Evolutionary conservation across 2,329 filamentous ascomycete species (phyloP).

Genomic region (Penicillium olsonii): DNA sequence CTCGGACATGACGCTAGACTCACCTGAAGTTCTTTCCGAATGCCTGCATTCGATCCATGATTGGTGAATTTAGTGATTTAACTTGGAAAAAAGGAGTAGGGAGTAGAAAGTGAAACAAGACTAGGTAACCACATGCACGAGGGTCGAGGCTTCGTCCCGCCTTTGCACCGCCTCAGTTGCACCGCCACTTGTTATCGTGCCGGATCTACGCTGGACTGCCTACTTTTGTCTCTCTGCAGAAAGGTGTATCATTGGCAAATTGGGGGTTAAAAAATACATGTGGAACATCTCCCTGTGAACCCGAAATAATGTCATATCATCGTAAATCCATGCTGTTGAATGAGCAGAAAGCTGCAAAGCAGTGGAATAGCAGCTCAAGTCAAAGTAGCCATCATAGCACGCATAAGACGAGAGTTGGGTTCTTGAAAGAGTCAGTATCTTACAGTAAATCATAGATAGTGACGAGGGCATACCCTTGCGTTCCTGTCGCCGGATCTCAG

Average conservation of each 20-base stretch:
- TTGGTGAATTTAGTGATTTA: slow-evolving; percentile 9
- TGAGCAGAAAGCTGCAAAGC: slow-evolving; percentile 4
- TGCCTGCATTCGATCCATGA: slow-evolving; percentile 69
- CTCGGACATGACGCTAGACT: slow-evolving; percentile 28
- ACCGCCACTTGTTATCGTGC: slow-evolving; percentile 31
- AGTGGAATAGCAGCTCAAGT: slow-evolving; percentile 51
- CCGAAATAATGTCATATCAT: slow-evolving; percentile 3
- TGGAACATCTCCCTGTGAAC: neutral
- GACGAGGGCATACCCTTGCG: slow-evolving; percentile 73
- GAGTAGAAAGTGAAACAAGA: slow-evolving; percentile 8
- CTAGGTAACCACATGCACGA: slow-evolving; percentile 12
- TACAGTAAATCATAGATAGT: too few species aligned
- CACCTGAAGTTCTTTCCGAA: slow-evolving; percentile 72
- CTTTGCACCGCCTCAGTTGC: slow-evolving; percentile 26
- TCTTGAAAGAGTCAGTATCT: slow-evolving; percentile 48
- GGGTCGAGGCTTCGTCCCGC: slow-evolving; percentile 17
- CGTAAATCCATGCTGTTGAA: slow-evolving; percentile 4
- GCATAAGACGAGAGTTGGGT: slow-evolving; percentile 64
- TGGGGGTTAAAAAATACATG: slow-evolving; percentile 1
- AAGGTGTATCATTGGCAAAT: slow-evolving; percentile 1
- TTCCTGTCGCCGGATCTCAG: slow-evolving; percentile 72
- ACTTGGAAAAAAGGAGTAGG: slow-evolving; percentile 2
- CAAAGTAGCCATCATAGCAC: slow-evolving; percentile 70
- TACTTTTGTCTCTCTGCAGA: neutral
- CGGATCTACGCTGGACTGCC: slow-evolving; percentile 2